Percentiles rank a stretch among this genome's conserved stretches.
phyloP scores from a whole-genome alignment of 179 eudicot species.

The Vitellaria paradoxa region DNA sequence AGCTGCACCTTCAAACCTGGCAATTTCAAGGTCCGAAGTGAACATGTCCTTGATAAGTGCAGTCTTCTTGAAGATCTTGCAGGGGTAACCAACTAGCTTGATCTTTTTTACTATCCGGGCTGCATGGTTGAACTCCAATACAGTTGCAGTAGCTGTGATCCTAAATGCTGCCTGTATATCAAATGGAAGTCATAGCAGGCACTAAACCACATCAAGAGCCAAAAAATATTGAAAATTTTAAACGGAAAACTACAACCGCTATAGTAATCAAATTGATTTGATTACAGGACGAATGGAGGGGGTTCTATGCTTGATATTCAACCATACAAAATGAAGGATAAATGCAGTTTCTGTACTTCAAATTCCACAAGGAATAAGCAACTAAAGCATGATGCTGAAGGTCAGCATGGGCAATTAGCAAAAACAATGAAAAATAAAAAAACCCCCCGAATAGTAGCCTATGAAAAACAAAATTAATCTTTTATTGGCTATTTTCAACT shows the following conservation, averaged over 20 bases:
- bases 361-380: not conserved
- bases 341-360: not conserved
- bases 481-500: no score
- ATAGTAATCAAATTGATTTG: not conserved
- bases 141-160: conserved; percentile 83
- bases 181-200: not conserved
- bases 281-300: no score
- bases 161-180: conserved; percentile 73
- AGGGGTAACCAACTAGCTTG: conserved; percentile 84
- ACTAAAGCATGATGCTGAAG: not conserved
- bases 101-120: conserved; percentile 84
- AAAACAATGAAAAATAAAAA: no score
- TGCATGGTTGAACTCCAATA: conserved; percentile 86
- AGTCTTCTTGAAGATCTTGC: conserved; percentile 92
- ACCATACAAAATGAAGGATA: not conserved
- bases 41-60: conserved; percentile 93
- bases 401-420: no score
- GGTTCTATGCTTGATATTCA: not conserved
- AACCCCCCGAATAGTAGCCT: no score
- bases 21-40: conserved; percentile 97
- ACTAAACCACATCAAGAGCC: not conserved
- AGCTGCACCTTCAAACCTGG: conserved; percentile 92
- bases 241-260: not conserved
- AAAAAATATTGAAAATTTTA: not conserved
- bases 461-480: no score